Conservation (phyloP, 208 protist genomes). For the Borovskyia barvae region DNA sequence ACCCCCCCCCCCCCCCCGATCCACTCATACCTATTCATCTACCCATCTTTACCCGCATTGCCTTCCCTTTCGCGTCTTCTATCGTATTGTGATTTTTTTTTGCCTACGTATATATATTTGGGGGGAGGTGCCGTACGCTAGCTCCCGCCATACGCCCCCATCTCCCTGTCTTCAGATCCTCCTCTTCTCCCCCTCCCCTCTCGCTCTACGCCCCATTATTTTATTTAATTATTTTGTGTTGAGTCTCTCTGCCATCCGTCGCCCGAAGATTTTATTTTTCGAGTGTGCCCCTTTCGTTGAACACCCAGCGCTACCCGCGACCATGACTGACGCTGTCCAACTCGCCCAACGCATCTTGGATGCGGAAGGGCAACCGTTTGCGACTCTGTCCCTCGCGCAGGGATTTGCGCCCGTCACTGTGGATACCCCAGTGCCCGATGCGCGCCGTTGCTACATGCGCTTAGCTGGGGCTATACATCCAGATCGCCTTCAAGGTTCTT, state of each 20-base stretch:
- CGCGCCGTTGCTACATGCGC: conserved; percentile 80
- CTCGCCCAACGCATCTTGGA: conserved; percentile 51
- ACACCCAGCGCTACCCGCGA: too few species aligned
- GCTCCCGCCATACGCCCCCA: too few species aligned
- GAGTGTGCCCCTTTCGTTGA: not conserved
- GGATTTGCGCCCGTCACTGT: conserved; percentile 53
- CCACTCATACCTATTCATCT: too few species aligned
- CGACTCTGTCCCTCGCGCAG: conserved; percentile 63
- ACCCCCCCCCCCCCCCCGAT: not conserved
- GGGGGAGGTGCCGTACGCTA: too few species aligned
- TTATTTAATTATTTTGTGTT: too few species aligned
- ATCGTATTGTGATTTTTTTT: conserved; percentile 7
- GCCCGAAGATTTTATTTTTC: not conserved
- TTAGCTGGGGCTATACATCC: conserved; percentile 76
- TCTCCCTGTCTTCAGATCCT: too few species aligned
- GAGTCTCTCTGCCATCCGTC: too few species aligned
- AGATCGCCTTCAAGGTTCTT: conserved; percentile 66
- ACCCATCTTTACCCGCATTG: too few species aligned
- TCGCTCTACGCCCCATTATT: conserved; percentile 1
- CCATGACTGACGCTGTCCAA: conserved; percentile 38
- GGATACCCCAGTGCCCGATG: conserved; percentile 57
- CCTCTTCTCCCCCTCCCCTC: conserved; percentile 1
- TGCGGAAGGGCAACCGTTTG: conserved; percentile 46
- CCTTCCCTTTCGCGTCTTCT: not conserved
- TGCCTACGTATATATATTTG: too few species aligned